A percentile compares a stretch with the other conserved stretches of the same genome.
Conservation (phyloP, 192 early-diverging fungal genomes). For the Gaertneriomyces semiglobifer region DNA sequence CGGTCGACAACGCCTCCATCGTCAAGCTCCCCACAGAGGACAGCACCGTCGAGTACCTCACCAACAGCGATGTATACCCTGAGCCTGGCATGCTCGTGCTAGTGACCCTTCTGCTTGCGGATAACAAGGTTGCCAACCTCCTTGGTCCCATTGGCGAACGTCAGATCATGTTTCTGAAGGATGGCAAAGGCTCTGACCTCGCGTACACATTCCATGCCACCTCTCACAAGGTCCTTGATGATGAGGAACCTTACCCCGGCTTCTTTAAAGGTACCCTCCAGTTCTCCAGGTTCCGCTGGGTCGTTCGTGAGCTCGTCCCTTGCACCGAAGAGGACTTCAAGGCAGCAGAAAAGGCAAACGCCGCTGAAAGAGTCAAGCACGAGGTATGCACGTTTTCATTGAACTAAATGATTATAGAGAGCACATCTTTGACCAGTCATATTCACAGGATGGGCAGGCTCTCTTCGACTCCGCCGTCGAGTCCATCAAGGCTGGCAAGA, state of each 20-base stretch:
- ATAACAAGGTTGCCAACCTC: constrained; percentile 4
- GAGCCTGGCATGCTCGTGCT: constrained; percentile 9
- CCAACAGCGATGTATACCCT: constrained; percentile 29
- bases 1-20: constrained; percentile 22
- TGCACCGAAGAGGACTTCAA: constrained; percentile 23
- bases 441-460: neutral
- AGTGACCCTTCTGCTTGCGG: constrained; percentile 12
- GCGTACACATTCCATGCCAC: constrained; percentile 19
- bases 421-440: neutral
- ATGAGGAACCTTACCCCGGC: constrained; percentile 16
- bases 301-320: constrained; percentile 8
- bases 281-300: constrained; percentile 27
- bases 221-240: constrained; percentile 25
- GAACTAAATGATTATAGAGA: neutral
- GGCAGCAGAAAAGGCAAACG: neutral
- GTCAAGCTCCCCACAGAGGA: constrained; percentile 23
- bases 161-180: neutral
- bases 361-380: neutral
- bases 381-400: neutral
- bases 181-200: constrained; percentile 20
- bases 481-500: constrained; percentile 24
- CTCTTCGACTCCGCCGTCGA: constrained; percentile 11
- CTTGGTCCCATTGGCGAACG: constrained; percentile 3
- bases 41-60: neutral
- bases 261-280: constrained; percentile 19